Evolutionary conservation across 1,139 yeast genomes (phyloP), one percentile per base, ranked within the genome.

Genomic region (Geotrichum histeridarum): DNA sequence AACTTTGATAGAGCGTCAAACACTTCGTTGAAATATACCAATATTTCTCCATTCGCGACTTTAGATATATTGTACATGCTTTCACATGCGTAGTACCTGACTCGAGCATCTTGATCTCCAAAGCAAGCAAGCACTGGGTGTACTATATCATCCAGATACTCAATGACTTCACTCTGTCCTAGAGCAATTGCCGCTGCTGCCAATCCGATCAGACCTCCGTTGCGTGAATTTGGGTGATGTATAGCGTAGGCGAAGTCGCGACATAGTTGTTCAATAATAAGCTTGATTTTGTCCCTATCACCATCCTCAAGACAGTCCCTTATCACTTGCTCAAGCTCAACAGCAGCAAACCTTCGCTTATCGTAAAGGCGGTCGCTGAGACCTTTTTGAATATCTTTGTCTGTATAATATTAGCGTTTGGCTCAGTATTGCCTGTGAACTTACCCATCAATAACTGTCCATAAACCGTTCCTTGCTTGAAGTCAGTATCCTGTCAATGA

Each of bases 81-180:
- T 67, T 94, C 99, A 72, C 99, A 93, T 0, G 99, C 98, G 69
- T 91, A 94, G 65, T 94, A 94, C 53, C 99, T 77, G 8, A 94
- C 98, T 60, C 96, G 80, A 8, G 97, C 95, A 67, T 94, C 97
- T 57, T 94, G 96, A 66, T 94, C 99, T 54, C 95, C 91, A 69
- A 94, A 94, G 58, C 98, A 93, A 0, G 97, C 94, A 63, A 94
- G 76, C 17, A 94, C 96, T 0, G 99, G 97, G 58, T 87, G 94
- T 57, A 93, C 82, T 58, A 94, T 91, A 55, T 84, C 88, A 57
- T 89, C 94, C 52, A 94, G 73, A 65, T 89, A 93, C 58, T 77
- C 66, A 22, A 88, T 82, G 49, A 86, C 80, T 63, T 85, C 88
- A 55, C 78, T 78, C 54, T 78, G 83, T 0, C 95, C 91, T 49